Percentiles rank a stretch among this genome's conserved stretches.
phyloP scores from a whole-genome alignment of 495 filamentous ascomycete species.

The Alectoria sarmentosa region DNA sequence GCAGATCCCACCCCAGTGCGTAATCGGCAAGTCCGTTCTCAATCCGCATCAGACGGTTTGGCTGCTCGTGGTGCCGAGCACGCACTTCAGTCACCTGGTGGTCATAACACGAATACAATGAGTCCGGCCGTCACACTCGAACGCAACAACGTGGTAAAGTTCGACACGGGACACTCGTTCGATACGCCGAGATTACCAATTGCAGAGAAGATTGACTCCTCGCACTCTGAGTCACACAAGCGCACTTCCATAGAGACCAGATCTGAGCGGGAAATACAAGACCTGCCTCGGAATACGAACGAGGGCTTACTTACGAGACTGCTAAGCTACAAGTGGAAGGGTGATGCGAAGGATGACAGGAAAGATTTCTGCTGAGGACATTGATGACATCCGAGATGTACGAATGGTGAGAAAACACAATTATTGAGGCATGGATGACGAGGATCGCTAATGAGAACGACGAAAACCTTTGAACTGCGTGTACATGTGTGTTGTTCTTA shows the following conservation, averaged over 20 bases:
- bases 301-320: not conserved
- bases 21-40: not conserved
- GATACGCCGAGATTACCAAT: constrained; percentile 1
- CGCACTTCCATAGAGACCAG: not conserved
- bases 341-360: not conserved
- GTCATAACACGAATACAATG: not conserved
- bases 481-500: not conserved
- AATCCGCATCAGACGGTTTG: constrained; percentile 12
- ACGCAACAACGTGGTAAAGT: not conserved
- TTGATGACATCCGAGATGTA: not conserved
- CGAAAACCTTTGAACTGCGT: not conserved
- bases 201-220: not conserved
- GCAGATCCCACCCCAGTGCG: not conserved
- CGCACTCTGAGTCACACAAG: not conserved
- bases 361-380: not conserved
- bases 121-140: constrained; percentile 6
- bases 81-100: constrained; percentile 2
- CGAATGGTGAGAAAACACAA: not conserved
- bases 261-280: constrained; percentile 6
- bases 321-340: constrained; percentile 7
- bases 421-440: not conserved
- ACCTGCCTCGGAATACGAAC: not conserved
- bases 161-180: not conserved
- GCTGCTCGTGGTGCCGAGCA: constrained; percentile 8
- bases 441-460: not conserved